Evolutionary conservation across 2,329 filamentous ascomycete genomes (phyloP), one percentile per base, ranked within the genome.

Genomic region (Scytalidium sp.): DNA sequence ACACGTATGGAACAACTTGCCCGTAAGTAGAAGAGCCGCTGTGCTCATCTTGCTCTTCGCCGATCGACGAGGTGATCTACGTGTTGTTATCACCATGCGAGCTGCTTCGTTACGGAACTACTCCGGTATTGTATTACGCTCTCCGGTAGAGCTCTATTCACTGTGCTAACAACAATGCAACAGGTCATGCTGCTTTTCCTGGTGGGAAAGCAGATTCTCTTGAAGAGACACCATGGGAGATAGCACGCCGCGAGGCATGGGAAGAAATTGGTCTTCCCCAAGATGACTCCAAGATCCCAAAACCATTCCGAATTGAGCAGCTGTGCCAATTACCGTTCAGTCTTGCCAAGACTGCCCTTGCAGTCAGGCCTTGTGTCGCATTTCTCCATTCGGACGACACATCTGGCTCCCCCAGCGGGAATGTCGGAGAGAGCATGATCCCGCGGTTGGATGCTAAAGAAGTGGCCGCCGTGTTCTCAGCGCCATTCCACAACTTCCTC

Each of bases 381-480:
- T 87, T 93, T 54, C 75, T 97, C 15, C 84, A 89, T 64, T 77
- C 83, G 5, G 79, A 81, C 54, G 69, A 72, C 23, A 51, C 20
- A 42, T 50, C 50, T 44, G 43, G 78, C 51, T 41, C 41, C 19
- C 43, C 51, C 49, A 44, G 51, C 52, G 75, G 73, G 1, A 75
- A 78, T 46, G 84, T 82, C 2, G 88, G 88, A 63, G 83, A 86
- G 58, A 80, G 76, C 53, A 79, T 92, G 69, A 90, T 90, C 52
- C 92, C 93, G 0, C 80, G 83, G 36, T 77, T 97, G 10, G 90
- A 97, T 69, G 88, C 91, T 1, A 86, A 88, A 57, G 93, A 97
- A 70, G 93, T 97, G 2, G 92, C 91, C 2, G 92, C 91, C 41
- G 90, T 97, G 27, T 97, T 97, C 71, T 93, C 89, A 4, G 92